Base-by-base conservation (phyloP, 225 moss, liverwort and hornwort species). In the Ulota crispa region DNA sequence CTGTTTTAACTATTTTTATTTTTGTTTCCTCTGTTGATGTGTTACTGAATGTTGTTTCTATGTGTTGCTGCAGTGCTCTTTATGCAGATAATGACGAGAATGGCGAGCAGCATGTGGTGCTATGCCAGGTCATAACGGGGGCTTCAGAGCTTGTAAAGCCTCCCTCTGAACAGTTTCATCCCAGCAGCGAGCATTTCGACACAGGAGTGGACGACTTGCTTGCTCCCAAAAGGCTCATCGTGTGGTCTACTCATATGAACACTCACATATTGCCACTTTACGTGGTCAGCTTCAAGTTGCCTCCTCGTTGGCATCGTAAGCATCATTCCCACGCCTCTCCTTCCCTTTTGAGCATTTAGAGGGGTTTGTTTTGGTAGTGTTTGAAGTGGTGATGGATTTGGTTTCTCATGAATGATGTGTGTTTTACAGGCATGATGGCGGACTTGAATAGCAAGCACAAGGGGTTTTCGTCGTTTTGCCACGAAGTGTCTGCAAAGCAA, bases 171-270 rank as follows among this genome's bases (percentile, higher is more conserved):
- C 89, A 89, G 72, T 92, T 92, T 75, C 92, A 92, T 70, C 92
- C 92, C 0, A 89, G 89, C 75, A 88, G 88, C 45, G 88, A 92
- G 78, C 71, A 85, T 75, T 92, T 86, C 76, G 92, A 92, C 41
- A 89, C 89, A 18, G 92, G 92, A 16, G 86, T 92, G 36, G 92
- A 92, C 70, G 88, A 92, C 32, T 71, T 86, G 53, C 20, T 72
- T 55, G 83, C 82, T 59, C 92, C 92, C 8, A 92, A 89, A 47
- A 72, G 92, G 28, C 68, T 87, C 36, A 92, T 92, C 61, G 83
- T 92, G 18, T 92, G 92, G 92, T 90, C 89, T 42, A 92, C 92
- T 23, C 92, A 92, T 39, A 92, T 92, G 92, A 89, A 92, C 47
- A 88, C 92, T 4, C 89, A 92, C 23, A 86, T 92, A 80, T 53